Percentiles rank a stretch among this genome's conserved stretches.
Evolutionary conservation across 768 basidiomycete species (phyloP).

Genomic region (Leccinum longicurvipes): DNA sequence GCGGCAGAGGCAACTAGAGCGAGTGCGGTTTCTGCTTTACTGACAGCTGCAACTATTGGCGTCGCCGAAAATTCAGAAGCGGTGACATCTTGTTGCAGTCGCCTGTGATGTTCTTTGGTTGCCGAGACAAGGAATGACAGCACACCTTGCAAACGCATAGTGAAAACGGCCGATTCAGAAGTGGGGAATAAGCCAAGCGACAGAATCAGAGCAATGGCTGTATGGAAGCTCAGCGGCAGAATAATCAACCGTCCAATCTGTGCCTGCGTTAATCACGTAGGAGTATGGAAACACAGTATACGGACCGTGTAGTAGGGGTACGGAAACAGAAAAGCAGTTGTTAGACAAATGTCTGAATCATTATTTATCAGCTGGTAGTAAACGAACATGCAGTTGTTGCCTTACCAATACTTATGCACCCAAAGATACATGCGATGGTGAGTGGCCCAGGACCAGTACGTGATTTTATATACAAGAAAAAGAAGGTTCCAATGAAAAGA

Average conservation of each 20-base stretch:
- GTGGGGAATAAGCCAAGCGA: conserved; percentile 61
- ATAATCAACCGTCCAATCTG: conserved; percentile 51
- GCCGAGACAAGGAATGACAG: conserved; percentile 46
- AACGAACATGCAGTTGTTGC: background rate
- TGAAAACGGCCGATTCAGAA: conserved; percentile 59
- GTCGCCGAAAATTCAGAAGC: conserved; percentile 32
- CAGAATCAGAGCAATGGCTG: conserved; percentile 48
- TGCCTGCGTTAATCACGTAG: conserved; percentile 1
- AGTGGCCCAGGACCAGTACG: conserved; percentile 63
- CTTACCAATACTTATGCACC: conserved; percentile 58
- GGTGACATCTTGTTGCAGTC: conserved; percentile 42
- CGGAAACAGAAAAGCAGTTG: conserved; percentile 58
- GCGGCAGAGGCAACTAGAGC: conserved; percentile 49
- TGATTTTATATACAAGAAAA: conserved; percentile 59
- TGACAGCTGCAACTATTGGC: conserved; percentile 32
- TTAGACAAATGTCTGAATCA: conserved; percentile 52
- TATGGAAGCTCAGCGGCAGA: conserved; percentile 58
- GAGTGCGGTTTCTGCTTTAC: conserved; percentile 46
- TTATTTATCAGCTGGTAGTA: background rate
- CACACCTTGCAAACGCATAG: conserved; percentile 44
- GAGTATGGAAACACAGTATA: background rate
- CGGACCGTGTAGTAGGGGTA: conserved; percentile 57
- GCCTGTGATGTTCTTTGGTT: conserved; percentile 43
- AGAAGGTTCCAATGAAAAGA: conserved; percentile 55
- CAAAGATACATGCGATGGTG: conserved; percentile 51